phyloP scores from a whole-genome alignment of 768 basidiomycete species.

The Tylopilus intermedius region DNA sequence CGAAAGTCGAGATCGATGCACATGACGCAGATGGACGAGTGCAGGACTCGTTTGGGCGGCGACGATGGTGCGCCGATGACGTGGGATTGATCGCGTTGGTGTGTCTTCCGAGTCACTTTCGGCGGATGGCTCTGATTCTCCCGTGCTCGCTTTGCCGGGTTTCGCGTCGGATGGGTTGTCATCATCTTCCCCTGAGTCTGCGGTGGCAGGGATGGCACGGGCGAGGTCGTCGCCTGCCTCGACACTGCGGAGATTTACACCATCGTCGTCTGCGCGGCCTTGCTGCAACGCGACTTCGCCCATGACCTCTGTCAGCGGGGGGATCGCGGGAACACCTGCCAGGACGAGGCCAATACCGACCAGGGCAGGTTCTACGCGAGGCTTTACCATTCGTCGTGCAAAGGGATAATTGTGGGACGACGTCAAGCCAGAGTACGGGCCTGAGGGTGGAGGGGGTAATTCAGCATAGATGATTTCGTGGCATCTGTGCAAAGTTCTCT shows the following conservation, averaged over 20 bases:
- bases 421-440: slow-evolving; percentile 63
- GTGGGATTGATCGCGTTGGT: slow-evolving; percentile 10
- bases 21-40: slow-evolving; percentile 53
- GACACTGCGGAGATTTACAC: slow-evolving; percentile 44
- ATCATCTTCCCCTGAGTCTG: slow-evolving; percentile 33
- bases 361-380: slow-evolving; percentile 66
- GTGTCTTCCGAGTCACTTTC: slow-evolving; percentile 12
- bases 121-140: slow-evolving; percentile 11
- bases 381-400: slow-evolving; percentile 60
- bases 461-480: slow-evolving; percentile 97
- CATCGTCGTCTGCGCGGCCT: slow-evolving; percentile 70
- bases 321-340: slow-evolving; percentile 75
- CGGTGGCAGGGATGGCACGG: slow-evolving; percentile 18
- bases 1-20: slow-evolving; percentile 53
- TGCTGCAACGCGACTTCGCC: slow-evolving; percentile 88
- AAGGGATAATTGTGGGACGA: slow-evolving; percentile 47
- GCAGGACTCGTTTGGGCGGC: slow-evolving; percentile 74
- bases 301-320: slow-evolving; percentile 62
- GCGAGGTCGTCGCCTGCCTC: slow-evolving; percentile 41
- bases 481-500: slow-evolving; percentile 83
- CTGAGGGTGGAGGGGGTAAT: slow-evolving; percentile 56
- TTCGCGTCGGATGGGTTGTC: slow-evolving; percentile 46
- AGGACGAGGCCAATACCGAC: slow-evolving; percentile 82
- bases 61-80: slow-evolving; percentile 47
- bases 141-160: slow-evolving; percentile 22